Percentiles rank a stretch among this genome's conserved stretches.
Conservation (phyloP, 2,329 filamentous ascomycete genomes). For the Botryotinia calthae region DNA sequence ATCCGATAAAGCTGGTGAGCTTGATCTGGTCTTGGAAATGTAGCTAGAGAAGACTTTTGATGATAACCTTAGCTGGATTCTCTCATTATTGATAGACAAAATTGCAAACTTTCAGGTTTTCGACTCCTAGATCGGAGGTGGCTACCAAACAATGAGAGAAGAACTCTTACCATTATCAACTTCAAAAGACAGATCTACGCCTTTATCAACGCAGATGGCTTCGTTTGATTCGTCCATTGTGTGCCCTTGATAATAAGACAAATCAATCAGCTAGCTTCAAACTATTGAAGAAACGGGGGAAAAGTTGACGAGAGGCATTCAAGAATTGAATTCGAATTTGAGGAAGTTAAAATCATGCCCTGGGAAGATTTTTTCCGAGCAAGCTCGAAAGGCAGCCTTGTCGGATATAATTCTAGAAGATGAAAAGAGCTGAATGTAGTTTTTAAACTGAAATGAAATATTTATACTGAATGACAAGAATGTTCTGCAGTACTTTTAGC, state of each 20-base stretch:
- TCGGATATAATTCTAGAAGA: background rate
- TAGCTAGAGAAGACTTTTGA: background rate
- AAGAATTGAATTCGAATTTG: background rate
- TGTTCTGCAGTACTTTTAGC: background rate
- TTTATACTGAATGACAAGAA: background rate
- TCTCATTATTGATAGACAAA: no score
- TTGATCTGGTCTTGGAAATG: background rate
- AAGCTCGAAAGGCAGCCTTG: background rate
- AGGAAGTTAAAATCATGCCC: background rate
- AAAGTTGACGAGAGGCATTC: background rate
- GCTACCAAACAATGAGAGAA: background rate
- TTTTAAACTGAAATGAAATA: background rate
- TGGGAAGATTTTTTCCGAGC: no score
- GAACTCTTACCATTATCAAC: background rate
- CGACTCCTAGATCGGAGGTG: no score
- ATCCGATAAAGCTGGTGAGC: background rate
- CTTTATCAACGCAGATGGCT: background rate
- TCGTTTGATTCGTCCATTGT: background rate
- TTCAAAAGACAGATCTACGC: background rate
- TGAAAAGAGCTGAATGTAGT: background rate
- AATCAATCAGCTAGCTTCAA: background rate
- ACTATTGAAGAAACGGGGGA: no score
- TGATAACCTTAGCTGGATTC: background rate
- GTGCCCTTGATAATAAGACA: background rate
- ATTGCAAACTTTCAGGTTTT: background rate